phyloP scores from a whole-genome alignment of 768 basidiomycete species.

The Pleurotus cornucopiae region DNA sequence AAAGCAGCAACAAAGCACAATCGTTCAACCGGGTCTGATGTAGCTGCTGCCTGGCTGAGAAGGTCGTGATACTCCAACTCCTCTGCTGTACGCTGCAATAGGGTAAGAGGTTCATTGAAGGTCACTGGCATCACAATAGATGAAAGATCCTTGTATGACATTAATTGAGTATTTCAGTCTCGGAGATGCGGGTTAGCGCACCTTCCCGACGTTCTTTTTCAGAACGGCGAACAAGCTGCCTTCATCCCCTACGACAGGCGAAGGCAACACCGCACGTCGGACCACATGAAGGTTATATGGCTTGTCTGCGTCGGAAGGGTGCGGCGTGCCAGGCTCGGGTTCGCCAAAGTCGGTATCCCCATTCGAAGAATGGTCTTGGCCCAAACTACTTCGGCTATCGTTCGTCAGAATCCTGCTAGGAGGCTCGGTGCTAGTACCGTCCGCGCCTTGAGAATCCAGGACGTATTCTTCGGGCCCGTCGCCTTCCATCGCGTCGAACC shows the following conservation, averaged over 20 bases:
- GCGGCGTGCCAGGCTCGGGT: conserved; percentile 14
- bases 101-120: conserved; percentile 85
- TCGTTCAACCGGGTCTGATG: conserved; percentile 58
- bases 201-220: conserved; percentile 89
- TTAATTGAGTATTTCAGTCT: neutral
- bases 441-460: conserved; percentile 41
- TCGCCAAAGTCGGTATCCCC: conserved; percentile 52
- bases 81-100: conserved; percentile 79
- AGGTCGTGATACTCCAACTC: conserved; percentile 77
- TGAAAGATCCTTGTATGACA: conserved; percentile 59
- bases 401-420: conserved; percentile 34
- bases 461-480: conserved; percentile 72
- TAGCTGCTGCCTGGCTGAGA: conserved; percentile 58
- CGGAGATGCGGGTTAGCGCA: conserved; percentile 20
- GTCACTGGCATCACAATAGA: conserved; percentile 83
- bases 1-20: conserved; percentile 81
- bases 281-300: conserved; percentile 23
- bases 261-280: conserved; percentile 57
- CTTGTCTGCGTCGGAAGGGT: conserved; percentile 1
- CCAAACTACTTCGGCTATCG: conserved; percentile 34
- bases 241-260: conserved; percentile 63
- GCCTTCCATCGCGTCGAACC: conserved; percentile 71
- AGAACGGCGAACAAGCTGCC: conserved; percentile 79
- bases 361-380: conserved; percentile 41
- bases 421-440: conserved; percentile 28